Percentiles rank a stretch among this genome's conserved stretches.
Evolutionary conservation across 2,329 filamentous ascomycete species (phyloP).

Genomic region (Macrophomina phaseolina): DNA sequence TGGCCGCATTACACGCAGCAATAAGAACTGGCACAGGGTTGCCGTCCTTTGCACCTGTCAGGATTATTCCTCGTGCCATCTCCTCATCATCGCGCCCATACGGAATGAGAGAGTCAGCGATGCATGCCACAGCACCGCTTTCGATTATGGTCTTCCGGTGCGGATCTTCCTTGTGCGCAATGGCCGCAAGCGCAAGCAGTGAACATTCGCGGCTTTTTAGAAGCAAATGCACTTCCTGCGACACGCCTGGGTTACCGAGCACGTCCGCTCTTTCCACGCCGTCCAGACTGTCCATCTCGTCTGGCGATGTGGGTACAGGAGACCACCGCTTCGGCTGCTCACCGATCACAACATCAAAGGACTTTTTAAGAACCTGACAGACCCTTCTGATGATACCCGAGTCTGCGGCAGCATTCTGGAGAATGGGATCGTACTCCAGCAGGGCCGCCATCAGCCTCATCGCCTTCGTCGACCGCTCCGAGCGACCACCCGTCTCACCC

Average conservation of each 20-base stretch:
- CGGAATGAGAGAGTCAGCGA: constrained; percentile 80
- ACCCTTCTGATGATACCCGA: constrained; percentile 66
- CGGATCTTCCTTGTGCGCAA: constrained; percentile 81
- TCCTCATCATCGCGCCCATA: constrained; percentile 39
- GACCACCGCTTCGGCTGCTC: constrained; percentile 62
- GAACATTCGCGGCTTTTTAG: constrained; percentile 77
- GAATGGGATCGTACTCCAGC: constrained; percentile 75
- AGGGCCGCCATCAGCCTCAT: constrained; percentile 79
- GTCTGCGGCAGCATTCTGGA: constrained; percentile 85
- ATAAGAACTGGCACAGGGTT: constrained; percentile 81
- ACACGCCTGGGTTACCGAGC: constrained; percentile 32
- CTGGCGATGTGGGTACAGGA: constrained; percentile 39
- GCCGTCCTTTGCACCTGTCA: constrained; percentile 62
- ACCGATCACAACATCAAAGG: constrained; percentile 62
- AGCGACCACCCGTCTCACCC: constrained; percentile 32
- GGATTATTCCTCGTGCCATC: constrained; percentile 33
- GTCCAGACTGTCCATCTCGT: constrained; percentile 17
- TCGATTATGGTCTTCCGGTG: constrained; percentile 84
- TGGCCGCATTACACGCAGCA: constrained; percentile 81
- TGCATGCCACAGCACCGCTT: constrained; percentile 77
- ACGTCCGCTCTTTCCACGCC: constrained; percentile 18
- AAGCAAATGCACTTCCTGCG: constrained; percentile 62
- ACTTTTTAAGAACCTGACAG: constrained; percentile 68
- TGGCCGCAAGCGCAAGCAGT: constrained; percentile 78
- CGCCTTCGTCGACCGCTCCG: constrained; percentile 53